These are phyloP conservation scores for Aspergillus carbonarius DNA, from an alignment of 2,329 filamentous ascomycete species.

Conservation along the genomic window DNA sequence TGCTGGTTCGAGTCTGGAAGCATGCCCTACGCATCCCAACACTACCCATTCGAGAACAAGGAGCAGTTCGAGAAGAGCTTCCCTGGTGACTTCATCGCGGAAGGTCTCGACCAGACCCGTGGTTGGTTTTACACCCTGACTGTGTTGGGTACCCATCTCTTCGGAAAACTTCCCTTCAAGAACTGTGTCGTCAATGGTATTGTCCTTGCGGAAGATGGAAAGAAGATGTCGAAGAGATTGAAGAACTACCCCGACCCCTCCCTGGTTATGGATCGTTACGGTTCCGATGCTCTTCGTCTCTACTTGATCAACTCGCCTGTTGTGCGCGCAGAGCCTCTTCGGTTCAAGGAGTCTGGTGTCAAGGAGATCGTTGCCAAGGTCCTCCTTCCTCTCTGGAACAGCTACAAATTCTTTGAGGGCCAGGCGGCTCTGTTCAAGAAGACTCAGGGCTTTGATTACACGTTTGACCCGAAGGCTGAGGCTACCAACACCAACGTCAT, in stretches of 20 bases:
- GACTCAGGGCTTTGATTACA: constrained; percentile 71
- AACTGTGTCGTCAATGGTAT: constrained; percentile 97
- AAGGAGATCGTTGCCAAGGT: constrained; percentile 95
- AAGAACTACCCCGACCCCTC: constrained; percentile 94
- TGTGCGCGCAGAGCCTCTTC: constrained; percentile 82
- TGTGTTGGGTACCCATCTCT: constrained; percentile 84
- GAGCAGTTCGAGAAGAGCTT: constrained; percentile 78
- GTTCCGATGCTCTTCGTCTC: constrained; percentile 87
- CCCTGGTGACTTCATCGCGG: constrained; percentile 91
- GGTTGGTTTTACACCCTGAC: constrained; percentile 96
- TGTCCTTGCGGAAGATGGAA: constrained; percentile 88
- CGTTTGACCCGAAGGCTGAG: constrained; percentile 74
- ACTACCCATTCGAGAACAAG: constrained; percentile 89
- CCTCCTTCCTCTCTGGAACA: constrained; percentile 89
- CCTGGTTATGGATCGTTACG: constrained; percentile 81
- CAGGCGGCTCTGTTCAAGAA: constrained; percentile 87
- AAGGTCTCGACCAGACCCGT: constrained; percentile 88
- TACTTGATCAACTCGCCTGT: constrained; percentile 97
- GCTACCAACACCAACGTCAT: constrained; percentile 84
- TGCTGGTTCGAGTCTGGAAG: constrained; percentile 97
- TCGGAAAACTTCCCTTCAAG: constrained; percentile 81
- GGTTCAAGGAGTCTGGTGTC: constrained; percentile 88
- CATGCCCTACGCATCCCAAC: constrained; percentile 89
- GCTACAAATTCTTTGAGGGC: constrained; percentile 92
- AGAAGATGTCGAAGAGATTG: constrained; percentile 97